Evolutionary conservation across 257 asterid genomes (phyloP).

Genomic region (Handroanthus guayacan): DNA sequence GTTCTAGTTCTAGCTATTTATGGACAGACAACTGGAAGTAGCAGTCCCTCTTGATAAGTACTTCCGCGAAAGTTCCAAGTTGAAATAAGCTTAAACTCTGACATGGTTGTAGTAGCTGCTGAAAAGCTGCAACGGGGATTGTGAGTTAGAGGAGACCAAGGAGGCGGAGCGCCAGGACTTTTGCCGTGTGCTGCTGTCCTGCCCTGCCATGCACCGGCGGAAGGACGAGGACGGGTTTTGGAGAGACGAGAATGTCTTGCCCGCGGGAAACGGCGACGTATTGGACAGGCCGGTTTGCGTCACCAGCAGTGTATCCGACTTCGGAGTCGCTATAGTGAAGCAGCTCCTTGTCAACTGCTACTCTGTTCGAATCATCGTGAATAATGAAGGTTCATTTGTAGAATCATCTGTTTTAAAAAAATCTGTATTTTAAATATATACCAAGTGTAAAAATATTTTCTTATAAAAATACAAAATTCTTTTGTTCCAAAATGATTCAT

Average conservation of each 20-base stretch:
- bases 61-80: neutral
- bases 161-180: constrained; percentile 76
- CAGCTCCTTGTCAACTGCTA: constrained; percentile 85
- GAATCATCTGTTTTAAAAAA: neutral
- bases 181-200: constrained; percentile 72
- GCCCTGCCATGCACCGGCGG: constrained; percentile 67
- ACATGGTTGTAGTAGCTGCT: neutral
- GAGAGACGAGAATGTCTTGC: neutral
- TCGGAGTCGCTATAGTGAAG: constrained; percentile 84
- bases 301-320: constrained; percentile 89
- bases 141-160: constrained; percentile 57
- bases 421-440: neutral
- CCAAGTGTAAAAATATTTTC: neutral
- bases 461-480: no score
- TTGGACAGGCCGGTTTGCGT: constrained; percentile 73
- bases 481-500: no score
- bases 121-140: constrained; percentile 65
- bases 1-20: no score
- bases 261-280: constrained; percentile 46
- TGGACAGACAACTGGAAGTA: no score
- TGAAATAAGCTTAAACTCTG: neutral
- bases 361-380: constrained; percentile 80
- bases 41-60: neutral
- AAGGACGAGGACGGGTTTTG: constrained; percentile 55
- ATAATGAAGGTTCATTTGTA: constrained; percentile 66